Evolutionary conservation across 176 grass and related monocot genomes (phyloP), one percentile per base, ranked within the genome.

Genomic region (Alopecurus myosuroides): DNA sequence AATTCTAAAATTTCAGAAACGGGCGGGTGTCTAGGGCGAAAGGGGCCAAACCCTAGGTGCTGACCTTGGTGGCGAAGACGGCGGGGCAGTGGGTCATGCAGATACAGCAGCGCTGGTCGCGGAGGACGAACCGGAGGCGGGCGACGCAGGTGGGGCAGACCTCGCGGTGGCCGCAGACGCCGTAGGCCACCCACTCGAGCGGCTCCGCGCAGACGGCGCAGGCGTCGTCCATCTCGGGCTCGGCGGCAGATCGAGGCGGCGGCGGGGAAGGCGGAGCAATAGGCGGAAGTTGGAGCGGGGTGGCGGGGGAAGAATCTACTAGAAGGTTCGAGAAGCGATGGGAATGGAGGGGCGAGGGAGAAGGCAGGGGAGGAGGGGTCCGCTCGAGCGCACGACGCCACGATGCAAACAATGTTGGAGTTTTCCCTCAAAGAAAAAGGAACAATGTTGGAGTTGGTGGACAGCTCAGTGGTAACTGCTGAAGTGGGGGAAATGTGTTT

Each of bases 81-180:
- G 67, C 53, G 30, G 85, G 66, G 78, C 87, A 92, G 60, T 85
- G 84, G 57, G 85, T 90, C 80, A 88, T 94, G 90, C 93, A 94
- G 49, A 92, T 85, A 82, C 93, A 94, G 70, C 90, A 94, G 61
- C 85, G 87, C 51, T 37, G 79, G 37, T 94, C 93, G 55, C 74
- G 81, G 72, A 88, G 37, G 90, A 94, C 82, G 85, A 94, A 94
- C 22, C 93, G 87, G 67, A 94, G 85, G 76, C 90, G 93, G 30
- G 89, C 85, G 37, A 94, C 90, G 77, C 93, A 94, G 34, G 74
- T 83, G 28, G 93, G 88, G 93, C 90, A 94, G 44, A 94, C 93
- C 87, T 92, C 93, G 36, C 87, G 85, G 66, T 94, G 92, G 40
- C 86, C 83, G 86, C 92, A 94, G 9, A 76, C 50, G 57, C 92